Conservation (phyloP, 371 early-diverging fungal genomes). For the Syncephalastrum contaminatum region DNA sequence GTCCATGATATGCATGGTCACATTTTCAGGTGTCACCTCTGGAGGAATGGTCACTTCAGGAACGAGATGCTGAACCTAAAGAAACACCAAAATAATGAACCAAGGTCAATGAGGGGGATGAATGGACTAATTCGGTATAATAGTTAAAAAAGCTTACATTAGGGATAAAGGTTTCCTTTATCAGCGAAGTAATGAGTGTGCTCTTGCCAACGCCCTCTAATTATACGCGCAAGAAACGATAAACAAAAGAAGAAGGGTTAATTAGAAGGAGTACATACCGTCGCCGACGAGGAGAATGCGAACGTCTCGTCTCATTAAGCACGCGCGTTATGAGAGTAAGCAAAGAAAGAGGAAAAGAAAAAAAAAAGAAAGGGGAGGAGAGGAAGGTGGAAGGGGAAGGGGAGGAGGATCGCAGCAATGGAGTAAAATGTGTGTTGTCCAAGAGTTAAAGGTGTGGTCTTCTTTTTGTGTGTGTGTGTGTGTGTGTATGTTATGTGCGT, state of each 20-base stretch:
- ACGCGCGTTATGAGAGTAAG: background rate
- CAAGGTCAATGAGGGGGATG: background rate
- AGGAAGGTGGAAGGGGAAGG: background rate
- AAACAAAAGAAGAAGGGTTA: background rate
- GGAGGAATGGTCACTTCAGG: slow-evolving; percentile 98
- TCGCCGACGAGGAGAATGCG: slow-evolving; percentile 90
- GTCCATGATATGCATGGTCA: slow-evolving; percentile 95
- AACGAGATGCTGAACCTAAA: slow-evolving; percentile 91
- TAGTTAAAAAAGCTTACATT: slow-evolving; percentile 62
- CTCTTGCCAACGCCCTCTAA: slow-evolving; percentile 94
- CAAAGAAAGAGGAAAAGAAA: slow-evolving; percentile 3
- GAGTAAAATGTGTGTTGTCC: background rate
- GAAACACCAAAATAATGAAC: slow-evolving; percentile 1
- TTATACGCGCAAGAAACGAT: background rate
- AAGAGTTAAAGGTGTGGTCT: background rate
- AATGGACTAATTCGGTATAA: background rate
- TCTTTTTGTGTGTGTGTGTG: background rate
- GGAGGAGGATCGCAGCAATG: background rate
- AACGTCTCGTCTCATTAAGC: slow-evolving; percentile 83
- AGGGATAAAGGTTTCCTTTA: slow-evolving; percentile 91
- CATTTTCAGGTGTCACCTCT: slow-evolving; percentile 94
- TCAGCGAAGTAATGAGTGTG: slow-evolving; percentile 92
- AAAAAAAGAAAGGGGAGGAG: slow-evolving; percentile 4
- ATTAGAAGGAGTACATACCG: slow-evolving; percentile 54
- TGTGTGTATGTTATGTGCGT: too few relatives aligned